Evolutionary conservation across 305 asterid species (phyloP).

Genomic region (Solanum hybrid): DNA sequence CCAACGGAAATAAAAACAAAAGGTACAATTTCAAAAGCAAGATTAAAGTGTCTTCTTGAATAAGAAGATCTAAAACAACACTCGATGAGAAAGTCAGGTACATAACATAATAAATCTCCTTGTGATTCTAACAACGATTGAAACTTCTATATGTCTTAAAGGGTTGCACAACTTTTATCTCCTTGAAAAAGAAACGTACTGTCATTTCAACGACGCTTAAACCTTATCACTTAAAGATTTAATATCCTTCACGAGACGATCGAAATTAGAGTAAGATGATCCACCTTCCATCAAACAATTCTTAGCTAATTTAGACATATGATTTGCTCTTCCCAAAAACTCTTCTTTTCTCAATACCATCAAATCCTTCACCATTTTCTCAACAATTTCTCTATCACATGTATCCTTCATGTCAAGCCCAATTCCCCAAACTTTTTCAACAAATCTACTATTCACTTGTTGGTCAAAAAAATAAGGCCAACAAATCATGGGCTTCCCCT

Average conservation of each 20-base stretch:
- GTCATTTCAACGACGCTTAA: neutral
- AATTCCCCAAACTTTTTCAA: conserved; percentile 43
- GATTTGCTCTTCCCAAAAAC: conserved; percentile 28
- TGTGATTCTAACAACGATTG: neutral
- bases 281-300: conserved; percentile 42
- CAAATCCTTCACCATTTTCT: conserved; percentile 38
- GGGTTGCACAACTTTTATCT: no score
- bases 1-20: neutral
- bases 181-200: no score
- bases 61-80: neutral
- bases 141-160: no score
- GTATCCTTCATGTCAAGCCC: conserved; percentile 78
- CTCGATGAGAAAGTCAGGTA: neutral
- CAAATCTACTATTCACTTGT: conserved; percentile 56
- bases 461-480: conserved; percentile 70
- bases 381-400: conserved; percentile 46
- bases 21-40: neutral
- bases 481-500: conserved; percentile 67
- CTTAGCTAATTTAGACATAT: conserved; percentile 38
- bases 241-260: conserved; percentile 34
- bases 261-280: conserved; percentile 32
- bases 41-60: neutral
- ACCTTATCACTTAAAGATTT: conserved; percentile 10
- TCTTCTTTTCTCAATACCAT: conserved; percentile 52
- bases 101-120: neutral